A percentile compares a stretch with the other conserved stretches of the same genome.
These are phyloP conservation scores for Solanum sitiens DNA, from an alignment of 257 asterid genomes.

Conservation along the genomic window DNA sequence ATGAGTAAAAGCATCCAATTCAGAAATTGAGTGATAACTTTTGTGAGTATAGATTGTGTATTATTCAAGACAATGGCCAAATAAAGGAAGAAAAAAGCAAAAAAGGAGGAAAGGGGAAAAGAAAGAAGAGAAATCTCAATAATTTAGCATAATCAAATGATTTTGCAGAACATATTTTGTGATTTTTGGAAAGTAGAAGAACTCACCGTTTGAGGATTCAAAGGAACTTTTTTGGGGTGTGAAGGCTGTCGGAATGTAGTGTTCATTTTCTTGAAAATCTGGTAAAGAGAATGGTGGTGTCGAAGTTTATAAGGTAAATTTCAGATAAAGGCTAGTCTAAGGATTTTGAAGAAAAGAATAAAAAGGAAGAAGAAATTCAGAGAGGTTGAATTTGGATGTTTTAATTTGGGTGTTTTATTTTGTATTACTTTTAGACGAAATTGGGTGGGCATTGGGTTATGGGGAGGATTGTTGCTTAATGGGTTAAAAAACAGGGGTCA, in stretches of 20 bases:
- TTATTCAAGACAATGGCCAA: background rate
- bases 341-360: background rate
- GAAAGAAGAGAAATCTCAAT: background rate
- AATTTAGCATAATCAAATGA: background rate
- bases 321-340: background rate
- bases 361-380: background rate
- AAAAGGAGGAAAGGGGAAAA: background rate
- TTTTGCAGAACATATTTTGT: background rate
- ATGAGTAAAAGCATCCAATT: constrained; percentile 4
- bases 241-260: background rate
- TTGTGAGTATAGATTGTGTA: background rate
- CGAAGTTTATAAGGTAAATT: background rate
- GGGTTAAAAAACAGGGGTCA: too few species aligned
- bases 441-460: too few species aligned
- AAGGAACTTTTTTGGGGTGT: constrained; percentile 12
- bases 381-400: background rate
- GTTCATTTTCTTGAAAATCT: constrained; percentile 8
- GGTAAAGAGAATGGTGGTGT: background rate
- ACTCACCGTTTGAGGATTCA: constrained; percentile 48
- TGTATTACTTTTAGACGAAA: too few species aligned
- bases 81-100: background rate
- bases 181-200: background rate
- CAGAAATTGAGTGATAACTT: constrained; percentile 2
- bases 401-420: too few species aligned
- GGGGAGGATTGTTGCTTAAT: too few species aligned